Percentiles rank a stretch among this genome's conserved stretches.
Evolutionary conservation across 495 filamentous ascomycete genomes (phyloP).

Genomic region (Aspergillus heteromorphus): DNA sequence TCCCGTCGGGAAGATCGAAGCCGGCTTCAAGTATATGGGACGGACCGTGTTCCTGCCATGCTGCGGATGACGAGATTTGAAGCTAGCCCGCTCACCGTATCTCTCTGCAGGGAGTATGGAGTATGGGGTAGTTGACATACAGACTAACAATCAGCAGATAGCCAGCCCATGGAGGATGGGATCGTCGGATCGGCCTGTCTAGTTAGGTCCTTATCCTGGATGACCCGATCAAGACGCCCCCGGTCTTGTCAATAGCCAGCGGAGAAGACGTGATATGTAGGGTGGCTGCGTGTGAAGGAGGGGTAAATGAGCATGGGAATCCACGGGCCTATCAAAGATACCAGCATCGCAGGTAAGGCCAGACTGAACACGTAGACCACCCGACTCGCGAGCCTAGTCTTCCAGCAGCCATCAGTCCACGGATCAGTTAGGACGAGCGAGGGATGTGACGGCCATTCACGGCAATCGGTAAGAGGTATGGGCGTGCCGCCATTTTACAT

Average conservation of each 20-base stretch:
- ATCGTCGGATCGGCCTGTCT: slow-evolving; percentile 17
- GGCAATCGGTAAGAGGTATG: background rate
- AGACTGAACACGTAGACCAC: slow-evolving; percentile 6
- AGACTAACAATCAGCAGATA: background rate
- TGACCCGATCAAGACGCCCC: background rate
- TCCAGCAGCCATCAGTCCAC: background rate
- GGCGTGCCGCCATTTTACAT: background rate
- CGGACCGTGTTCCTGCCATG: too few relatives aligned
- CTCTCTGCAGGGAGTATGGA: too few relatives aligned
- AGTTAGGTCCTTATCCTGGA: slow-evolving; percentile 3
- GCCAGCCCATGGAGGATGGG: slow-evolving; percentile 13
- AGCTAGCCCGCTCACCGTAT: too few relatives aligned
- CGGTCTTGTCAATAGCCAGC: slow-evolving; percentile 1
- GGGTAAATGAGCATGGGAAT: slow-evolving; percentile 5
- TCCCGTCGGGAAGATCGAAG: too few relatives aligned
- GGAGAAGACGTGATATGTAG: slow-evolving; percentile 4
- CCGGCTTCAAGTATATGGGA: too few relatives aligned
- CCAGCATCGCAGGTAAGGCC: background rate
- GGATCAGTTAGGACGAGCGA: background rate
- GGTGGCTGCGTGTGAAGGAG: slow-evolving; percentile 7
- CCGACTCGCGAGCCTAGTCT: slow-evolving; percentile 1
- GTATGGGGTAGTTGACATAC: too few relatives aligned
- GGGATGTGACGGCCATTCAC: background rate
- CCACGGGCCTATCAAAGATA: slow-evolving; percentile 7
- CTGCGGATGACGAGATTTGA: too few relatives aligned